Conservation (phyloP, 345 rosid species). For the Raphanus raphanistrum region DNA sequence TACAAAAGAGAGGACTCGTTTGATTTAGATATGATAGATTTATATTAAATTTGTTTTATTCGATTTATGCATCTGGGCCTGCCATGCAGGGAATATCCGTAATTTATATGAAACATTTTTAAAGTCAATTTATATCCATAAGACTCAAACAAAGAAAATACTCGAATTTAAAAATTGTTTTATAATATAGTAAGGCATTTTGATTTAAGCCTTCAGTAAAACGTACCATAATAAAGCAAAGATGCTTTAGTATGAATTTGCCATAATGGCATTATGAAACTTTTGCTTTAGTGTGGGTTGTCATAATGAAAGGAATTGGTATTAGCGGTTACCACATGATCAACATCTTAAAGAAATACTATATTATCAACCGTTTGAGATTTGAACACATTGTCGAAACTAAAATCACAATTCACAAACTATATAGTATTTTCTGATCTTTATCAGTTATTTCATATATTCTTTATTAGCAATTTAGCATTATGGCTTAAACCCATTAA, state of each 20-base stretch:
- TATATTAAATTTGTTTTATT: too few relatives aligned
- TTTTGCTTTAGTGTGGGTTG: conserved; percentile 1
- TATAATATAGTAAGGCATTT: not conserved
- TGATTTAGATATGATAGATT: too few relatives aligned
- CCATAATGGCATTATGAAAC: not conserved
- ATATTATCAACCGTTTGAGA: not conserved
- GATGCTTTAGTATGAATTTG: not conserved
- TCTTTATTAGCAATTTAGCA: too few relatives aligned
- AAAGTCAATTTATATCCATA: too few relatives aligned
- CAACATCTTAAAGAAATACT: not conserved
- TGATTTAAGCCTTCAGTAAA: not conserved
- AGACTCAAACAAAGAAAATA: too few relatives aligned
- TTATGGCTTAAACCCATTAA: too few relatives aligned
- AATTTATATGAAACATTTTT: too few relatives aligned
- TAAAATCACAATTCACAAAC: not conserved
- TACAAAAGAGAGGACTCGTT: too few relatives aligned
- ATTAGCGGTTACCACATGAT: conserved; percentile 24
- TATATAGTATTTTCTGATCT: not conserved
- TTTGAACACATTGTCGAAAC: not conserved
- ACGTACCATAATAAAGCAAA: not conserved
- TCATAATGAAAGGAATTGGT: not conserved
- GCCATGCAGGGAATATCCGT: not conserved
- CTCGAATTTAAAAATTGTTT: too few relatives aligned
- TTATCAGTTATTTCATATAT: not conserved
- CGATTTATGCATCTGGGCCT: not conserved